phyloP scores from a whole-genome alignment of 495 filamentous ascomycete species.

The Aspergillus coremiiformis region DNA sequence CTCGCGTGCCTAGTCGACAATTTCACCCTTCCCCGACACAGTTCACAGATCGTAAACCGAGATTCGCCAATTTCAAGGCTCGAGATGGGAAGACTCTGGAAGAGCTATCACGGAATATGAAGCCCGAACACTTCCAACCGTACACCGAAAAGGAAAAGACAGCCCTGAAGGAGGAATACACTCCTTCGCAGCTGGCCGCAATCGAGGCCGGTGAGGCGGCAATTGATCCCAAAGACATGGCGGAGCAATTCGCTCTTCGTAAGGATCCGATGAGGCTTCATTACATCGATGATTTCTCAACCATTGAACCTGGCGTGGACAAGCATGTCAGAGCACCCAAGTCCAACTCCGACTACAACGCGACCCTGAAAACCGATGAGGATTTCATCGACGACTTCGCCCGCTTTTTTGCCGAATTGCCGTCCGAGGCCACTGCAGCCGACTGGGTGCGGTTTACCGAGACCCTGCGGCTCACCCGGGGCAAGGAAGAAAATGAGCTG shows the following conservation, averaged over 20 bases:
- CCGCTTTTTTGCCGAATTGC: constrained; percentile 47
- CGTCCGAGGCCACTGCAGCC: constrained; percentile 33
- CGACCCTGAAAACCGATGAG: constrained; percentile 51
- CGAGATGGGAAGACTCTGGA: constrained; percentile 14
- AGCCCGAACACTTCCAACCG: constrained; percentile 44
- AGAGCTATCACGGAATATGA: constrained; percentile 14
- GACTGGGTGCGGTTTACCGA: constrained; percentile 44
- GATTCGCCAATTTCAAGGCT: constrained; percentile 20
- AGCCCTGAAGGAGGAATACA: constrained; percentile 58
- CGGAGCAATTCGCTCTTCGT: constrained; percentile 59
- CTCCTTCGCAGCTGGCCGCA: constrained; percentile 70
- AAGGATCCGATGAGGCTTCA: constrained; percentile 61
- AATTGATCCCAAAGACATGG: constrained; percentile 71
- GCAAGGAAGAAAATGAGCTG: constrained; percentile 46
- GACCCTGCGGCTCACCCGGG: constrained; percentile 39
- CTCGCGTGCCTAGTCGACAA: constrained; percentile 42
- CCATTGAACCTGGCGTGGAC: constrained; percentile 70
- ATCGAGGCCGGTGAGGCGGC: constrained; percentile 79
- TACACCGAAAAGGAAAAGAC: constrained; percentile 66
- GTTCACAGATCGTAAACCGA: constrained; percentile 31
- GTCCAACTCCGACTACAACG: constrained; percentile 51
- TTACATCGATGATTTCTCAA: constrained; percentile 83
- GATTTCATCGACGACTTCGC: constrained; percentile 52
- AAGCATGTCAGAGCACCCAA: constrained; percentile 47
- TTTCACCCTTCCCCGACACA: constrained; percentile 44